These are phyloP conservation scores for Gloeostereum incarnatum DNA, from an alignment of 768 basidiomycete species.

Conservation along the genomic window DNA sequence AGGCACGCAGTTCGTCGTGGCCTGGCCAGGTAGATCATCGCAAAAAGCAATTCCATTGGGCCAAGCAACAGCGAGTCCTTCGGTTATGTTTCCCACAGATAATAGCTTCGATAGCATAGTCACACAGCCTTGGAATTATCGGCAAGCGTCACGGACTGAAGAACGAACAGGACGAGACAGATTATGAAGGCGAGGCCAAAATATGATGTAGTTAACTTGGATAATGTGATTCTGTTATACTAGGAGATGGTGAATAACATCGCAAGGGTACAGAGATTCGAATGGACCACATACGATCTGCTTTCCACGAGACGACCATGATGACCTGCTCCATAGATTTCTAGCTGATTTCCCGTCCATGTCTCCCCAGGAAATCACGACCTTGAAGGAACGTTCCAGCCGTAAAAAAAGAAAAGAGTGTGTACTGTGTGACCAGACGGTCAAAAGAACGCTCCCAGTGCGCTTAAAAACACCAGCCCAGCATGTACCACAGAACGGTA, in stretches of 20 bases:
- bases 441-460: too few species aligned
- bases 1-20: slow-evolving; percentile 13
- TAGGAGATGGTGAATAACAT: slow-evolving; percentile 13
- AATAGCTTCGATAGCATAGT: slow-evolving; percentile 23
- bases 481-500: too few species aligned
- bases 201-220: slow-evolving; percentile 38
- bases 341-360: too few species aligned
- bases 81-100: slow-evolving; percentile 15
- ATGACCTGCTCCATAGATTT: too few species aligned
- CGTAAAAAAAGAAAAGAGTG: too few species aligned
- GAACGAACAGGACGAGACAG: slow-evolving; percentile 27
- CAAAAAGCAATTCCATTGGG: slow-evolving; percentile 21
- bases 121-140: slow-evolving; percentile 25
- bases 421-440: too few species aligned
- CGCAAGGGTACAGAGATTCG: too few species aligned
- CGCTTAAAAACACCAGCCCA: too few species aligned
- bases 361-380: too few species aligned
- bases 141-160: slow-evolving; percentile 28
- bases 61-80: slow-evolving; percentile 13
- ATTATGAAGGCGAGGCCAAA: slow-evolving; percentile 34
- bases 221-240: slow-evolving; percentile 39
- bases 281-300: too few species aligned
- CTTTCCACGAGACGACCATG: too few species aligned
- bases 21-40: slow-evolving; percentile 24
- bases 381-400: too few species aligned